Conservation (phyloP, 345 rosid genomes). For the Ricinus communis region DNA sequence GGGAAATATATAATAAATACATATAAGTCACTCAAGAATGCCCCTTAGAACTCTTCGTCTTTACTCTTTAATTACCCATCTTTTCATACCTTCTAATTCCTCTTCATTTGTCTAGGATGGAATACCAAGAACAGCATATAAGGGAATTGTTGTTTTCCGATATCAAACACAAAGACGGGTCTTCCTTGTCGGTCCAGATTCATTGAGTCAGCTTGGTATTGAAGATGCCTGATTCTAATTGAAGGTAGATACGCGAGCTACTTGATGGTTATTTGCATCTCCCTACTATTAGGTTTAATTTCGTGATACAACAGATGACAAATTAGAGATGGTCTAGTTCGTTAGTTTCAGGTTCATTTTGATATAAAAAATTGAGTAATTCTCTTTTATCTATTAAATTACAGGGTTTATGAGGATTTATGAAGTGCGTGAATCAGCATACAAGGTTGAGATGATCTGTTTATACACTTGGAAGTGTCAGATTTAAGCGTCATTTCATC, state of each 20-base stretch:
- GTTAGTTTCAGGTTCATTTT: not conserved
- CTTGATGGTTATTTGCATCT: not conserved
- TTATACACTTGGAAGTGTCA: not conserved
- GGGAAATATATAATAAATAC: not conserved
- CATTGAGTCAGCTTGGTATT: constrained; percentile 60
- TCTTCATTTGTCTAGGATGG: constrained; percentile 60
- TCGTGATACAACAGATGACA: not conserved
- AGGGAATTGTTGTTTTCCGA: constrained; percentile 85
- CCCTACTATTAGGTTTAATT: not conserved
- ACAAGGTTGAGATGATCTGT: not conserved
- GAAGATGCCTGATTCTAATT: constrained; percentile 38
- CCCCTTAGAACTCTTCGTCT: too few relatives aligned
- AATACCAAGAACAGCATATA: constrained; percentile 90
- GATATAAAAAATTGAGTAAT: not conserved
- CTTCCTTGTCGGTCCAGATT: constrained; percentile 73
- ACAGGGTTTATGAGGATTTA: not conserved
- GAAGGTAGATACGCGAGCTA: not conserved
- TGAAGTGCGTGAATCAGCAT: not conserved
- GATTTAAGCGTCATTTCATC: constrained; percentile 1
- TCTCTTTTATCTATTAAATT: not conserved
- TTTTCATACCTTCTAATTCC: not conserved
- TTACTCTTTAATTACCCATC: not conserved
- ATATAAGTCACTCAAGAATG: not conserved
- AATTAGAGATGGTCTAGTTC: not conserved
- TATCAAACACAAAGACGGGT: constrained; percentile 59